Base-by-base conservation (phyloP, 148 eudicot species). In the Polygonum aviculare region DNA sequence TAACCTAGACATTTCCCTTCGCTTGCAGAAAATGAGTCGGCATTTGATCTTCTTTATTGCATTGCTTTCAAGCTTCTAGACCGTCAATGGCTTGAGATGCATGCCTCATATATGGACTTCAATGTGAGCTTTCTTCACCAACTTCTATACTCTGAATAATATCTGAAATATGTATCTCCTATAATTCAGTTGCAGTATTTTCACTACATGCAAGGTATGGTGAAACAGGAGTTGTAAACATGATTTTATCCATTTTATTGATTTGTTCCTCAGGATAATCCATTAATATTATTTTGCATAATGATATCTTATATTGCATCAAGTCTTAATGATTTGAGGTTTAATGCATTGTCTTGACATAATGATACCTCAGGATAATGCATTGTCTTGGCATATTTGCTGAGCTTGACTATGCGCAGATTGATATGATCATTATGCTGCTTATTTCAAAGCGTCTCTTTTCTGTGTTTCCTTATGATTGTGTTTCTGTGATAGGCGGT, bases 91-190 rank as follows among this genome's bases (percentile, higher is more conserved):
- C 98, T 95, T 76, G 81, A 87, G 76, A 92, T 95, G 98, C 98
- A 79, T 80, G 98, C 98, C 54, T 95, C 98, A 59, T 95, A 95
- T 83, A 95, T 95, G 98, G 98, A 95, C 86, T 95, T 95, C 84
- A 95, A 95, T 85, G 98, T 95, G 87, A 80, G 96, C 82, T 65
- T 73, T 75, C 67, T 73, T 55, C 7, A 36, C 19, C 10, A 35
- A 65, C 16, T 36, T 16, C 44, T 65, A 41, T 14, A 35, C 8
- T 12, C 19, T 21, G 4, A 12, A 15, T 21, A 1, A 26, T 59
- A 11, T 65, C 41, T 19, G 8, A 65, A 33, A 4, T 65, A 12
- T 14, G n/a, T 35, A 8, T 3, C 44, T 35, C 4, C 18, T 14
- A 2, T n/a, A 7, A 55, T 19, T 55, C n/a, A 21, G 62, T 55